Percentiles rank a stretch among this genome's conserved stretches.
These are phyloP conservation scores for Trichoderma sp. DNA, from an alignment of 2,329 filamentous ascomycete genomes.

Conservation along the genomic window DNA sequence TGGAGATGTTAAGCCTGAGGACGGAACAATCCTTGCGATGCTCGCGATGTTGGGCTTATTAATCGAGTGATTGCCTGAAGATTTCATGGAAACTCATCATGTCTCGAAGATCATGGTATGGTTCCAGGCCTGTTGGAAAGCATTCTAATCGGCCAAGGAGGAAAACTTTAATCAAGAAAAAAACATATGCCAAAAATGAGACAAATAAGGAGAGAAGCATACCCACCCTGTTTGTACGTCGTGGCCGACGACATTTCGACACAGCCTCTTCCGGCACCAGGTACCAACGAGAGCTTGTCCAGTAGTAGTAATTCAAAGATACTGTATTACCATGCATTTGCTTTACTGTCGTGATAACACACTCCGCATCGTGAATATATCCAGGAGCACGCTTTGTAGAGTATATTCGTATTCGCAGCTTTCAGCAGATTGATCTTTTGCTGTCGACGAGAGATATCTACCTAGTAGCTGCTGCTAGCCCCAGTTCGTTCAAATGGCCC, in stretches of 20 bases:
- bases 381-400: not conserved
- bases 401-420: not conserved
- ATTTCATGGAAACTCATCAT: not conserved
- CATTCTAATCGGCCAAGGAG: not conserved
- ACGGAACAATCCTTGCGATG: constrained; percentile 29
- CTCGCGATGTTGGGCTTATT: constrained; percentile 34
- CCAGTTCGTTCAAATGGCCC: not conserved
- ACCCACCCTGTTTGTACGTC: not conserved
- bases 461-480: not conserved
- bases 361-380: too few species aligned
- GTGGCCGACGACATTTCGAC: not conserved
- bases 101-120: not conserved
- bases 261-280: not conserved
- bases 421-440: not conserved
- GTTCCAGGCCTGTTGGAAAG: not conserved
- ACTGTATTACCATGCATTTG: too few species aligned
- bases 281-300: not conserved
- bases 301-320: not conserved
- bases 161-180: not conserved
- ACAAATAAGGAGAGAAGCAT: not conserved
- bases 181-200: not conserved
- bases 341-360: too few species aligned
- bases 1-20: constrained; percentile 33
- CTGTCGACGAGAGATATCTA: not conserved
- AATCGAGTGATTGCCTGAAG: not conserved